Percentiles rank a stretch among this genome's conserved stretches.
Conservation (phyloP, 345 rosid species). For the Melaleuca quinquenervia region DNA sequence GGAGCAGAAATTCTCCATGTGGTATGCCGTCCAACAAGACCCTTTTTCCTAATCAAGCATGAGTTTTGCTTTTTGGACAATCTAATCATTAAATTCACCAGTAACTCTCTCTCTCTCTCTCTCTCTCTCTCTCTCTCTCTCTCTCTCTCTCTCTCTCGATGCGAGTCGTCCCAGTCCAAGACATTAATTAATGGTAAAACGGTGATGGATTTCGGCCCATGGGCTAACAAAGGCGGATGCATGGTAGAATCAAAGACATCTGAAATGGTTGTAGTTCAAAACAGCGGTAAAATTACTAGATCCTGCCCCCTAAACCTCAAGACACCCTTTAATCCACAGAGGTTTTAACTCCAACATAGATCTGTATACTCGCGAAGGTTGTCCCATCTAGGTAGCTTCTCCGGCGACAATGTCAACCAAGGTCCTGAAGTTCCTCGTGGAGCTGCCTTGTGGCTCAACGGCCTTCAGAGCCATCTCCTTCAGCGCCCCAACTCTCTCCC, state of each 20-base stretch:
- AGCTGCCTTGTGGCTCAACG: constrained; percentile 18
- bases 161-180: not conserved
- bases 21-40: not conserved
- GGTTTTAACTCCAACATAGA: not conserved
- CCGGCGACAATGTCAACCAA: constrained; percentile 17
- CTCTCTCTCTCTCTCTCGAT: not conserved
- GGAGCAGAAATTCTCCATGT: not conserved
- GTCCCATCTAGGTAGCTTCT: not conserved
- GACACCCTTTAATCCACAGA: not conserved
- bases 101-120: not conserved
- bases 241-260: not conserved
- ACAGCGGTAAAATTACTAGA: not conserved
- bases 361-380: not conserved
- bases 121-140: not conserved
- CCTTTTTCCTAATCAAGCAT: not conserved
- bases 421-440: constrained; percentile 15
- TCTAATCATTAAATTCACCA: not conserved
- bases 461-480: constrained; percentile 25
- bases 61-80: not conserved
- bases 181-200: not conserved
- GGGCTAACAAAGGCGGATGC: not conserved
- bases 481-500: constrained; percentile 2
- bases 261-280: not conserved
- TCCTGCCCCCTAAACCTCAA: not conserved
- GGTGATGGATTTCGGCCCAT: not conserved